Percentiles rank a stretch among this genome's conserved stretches.
These are phyloP conservation scores for Calycina marina DNA, from an alignment of 2,329 filamentous ascomycete genomes.

Conservation along the genomic window DNA sequence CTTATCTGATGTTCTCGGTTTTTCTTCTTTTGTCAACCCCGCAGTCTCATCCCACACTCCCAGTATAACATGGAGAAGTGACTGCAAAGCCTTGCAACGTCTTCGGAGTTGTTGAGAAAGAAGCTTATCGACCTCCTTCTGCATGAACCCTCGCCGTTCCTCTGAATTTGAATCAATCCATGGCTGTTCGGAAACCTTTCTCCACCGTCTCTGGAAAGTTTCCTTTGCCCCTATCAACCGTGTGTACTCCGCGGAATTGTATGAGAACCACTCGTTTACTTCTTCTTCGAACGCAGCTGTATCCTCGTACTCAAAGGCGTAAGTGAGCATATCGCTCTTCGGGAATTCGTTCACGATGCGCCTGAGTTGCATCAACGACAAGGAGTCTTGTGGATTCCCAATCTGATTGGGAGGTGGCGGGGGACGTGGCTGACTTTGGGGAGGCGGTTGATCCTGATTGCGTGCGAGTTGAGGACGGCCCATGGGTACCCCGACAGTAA, in stretches of 20 bases:
- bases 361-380: conserved; percentile 60
- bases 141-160: conserved; percentile 41
- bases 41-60: conserved; percentile 60
- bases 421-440: conserved; percentile 22
- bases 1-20: not conserved
- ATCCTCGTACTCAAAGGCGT: conserved; percentile 76
- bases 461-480: conserved; percentile 22
- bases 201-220: conserved; percentile 67
- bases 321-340: conserved; percentile 52
- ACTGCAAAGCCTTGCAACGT: conserved; percentile 38
- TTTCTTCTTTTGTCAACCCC: too few relatives aligned
- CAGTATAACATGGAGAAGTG: conserved; percentile 45
- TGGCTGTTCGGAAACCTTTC: conserved; percentile 32
- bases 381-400: conserved; percentile 44
- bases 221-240: conserved; percentile 62
- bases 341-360: conserved; percentile 63
- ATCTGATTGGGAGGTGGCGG: conserved; percentile 19
- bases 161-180: conserved; percentile 55
- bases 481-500: conserved; percentile 11
- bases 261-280: conserved; percentile 95
- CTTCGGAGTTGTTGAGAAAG: conserved; percentile 32
- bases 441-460: conserved; percentile 25
- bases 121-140: conserved; percentile 32
- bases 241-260: conserved; percentile 72
- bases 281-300: conserved; percentile 67